These are phyloP conservation scores for Coemansia sp. DNA, from an alignment of 192 early-diverging fungal genomes.

Conservation along the genomic window DNA sequence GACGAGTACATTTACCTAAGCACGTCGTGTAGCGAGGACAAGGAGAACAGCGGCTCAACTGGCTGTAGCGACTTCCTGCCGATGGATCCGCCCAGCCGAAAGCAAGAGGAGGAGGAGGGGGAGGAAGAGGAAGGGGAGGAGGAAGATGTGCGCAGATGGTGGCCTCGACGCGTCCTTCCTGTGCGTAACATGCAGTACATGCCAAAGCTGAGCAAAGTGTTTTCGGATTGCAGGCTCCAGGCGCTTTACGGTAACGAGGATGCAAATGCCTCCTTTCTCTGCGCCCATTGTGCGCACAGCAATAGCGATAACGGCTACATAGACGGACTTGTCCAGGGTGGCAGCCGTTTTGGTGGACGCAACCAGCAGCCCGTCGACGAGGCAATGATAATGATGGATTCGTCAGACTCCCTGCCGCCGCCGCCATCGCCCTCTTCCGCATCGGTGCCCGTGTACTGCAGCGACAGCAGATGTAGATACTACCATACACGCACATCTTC, in stretches of 20 bases:
- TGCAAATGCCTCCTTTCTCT: neutral
- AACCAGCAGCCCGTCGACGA: slow-evolving; percentile 8
- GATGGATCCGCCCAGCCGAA: neutral
- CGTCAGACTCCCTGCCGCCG: neutral
- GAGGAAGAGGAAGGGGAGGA: neutral
- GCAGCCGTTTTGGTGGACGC: neutral
- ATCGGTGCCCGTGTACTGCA: slow-evolving; percentile 2
- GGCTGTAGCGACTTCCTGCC: neutral
- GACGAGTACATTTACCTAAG: slow-evolving; percentile 44
- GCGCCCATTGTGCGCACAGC: slow-evolving; percentile 6
- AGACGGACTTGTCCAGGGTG: neutral
- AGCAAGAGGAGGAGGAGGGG: neutral
- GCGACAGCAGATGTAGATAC: slow-evolving; percentile 12
- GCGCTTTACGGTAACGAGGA: neutral
- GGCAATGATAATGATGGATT: slow-evolving; percentile 9
- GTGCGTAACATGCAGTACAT: slow-evolving; percentile 55
- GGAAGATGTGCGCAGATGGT: slow-evolving; percentile 33
- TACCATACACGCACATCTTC: slow-evolving; percentile 5
- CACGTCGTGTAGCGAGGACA: slow-evolving; percentile 3
- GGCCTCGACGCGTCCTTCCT: slow-evolving; percentile 42
- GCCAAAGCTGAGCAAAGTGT: slow-evolving; percentile 39
- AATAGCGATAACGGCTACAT: neutral
- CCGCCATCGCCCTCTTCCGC: neutral
- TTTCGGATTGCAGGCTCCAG: slow-evolving; percentile 4
- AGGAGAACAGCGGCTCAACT: neutral